phyloP scores from a whole-genome alignment of 2,329 filamentous ascomycete species.

The Monosporascus ibericus region DNA sequence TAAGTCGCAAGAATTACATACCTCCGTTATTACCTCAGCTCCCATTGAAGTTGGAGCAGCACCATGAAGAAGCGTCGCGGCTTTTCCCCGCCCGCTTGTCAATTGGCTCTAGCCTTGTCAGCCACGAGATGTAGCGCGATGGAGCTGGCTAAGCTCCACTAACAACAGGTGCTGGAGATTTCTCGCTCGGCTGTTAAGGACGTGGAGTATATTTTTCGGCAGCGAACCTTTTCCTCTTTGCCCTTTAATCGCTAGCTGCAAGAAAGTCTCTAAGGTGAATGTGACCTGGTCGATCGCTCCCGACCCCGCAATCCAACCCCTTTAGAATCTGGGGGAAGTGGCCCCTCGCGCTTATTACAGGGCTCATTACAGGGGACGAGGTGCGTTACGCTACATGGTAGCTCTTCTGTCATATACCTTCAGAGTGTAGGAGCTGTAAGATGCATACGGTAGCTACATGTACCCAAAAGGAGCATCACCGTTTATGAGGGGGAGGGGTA shows the following conservation, averaged over 20 bases:
- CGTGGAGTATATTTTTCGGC: no score
- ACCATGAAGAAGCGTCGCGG: no score
- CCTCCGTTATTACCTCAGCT: no score
- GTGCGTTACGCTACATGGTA: background rate
- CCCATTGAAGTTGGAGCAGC: no score
- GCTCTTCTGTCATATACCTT: no score
- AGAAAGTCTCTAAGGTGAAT: background rate
- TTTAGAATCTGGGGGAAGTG: background rate
- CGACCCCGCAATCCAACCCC: conserved; percentile 21
- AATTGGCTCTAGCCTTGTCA: no score
- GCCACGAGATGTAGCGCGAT: no score
- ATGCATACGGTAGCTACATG: background rate
- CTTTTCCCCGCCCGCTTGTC: no score
- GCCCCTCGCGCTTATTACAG: background rate
- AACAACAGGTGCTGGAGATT: no score
- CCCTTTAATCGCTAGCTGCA: background rate
- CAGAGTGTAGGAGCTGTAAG: background rate
- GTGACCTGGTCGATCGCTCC: conserved; percentile 1
- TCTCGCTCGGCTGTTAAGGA: no score
- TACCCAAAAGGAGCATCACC: background rate
- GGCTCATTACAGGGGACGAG: background rate
- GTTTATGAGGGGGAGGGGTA: background rate
- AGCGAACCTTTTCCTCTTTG: background rate
- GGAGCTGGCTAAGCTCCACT: no score
- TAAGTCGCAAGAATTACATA: no score